A percentile compares a stretch with the other conserved stretches of the same genome.
Evolutionary conservation across 2,329 filamentous ascomycete genomes (phyloP).

Genomic region (Pyrenophora tritici-repentis): DNA sequence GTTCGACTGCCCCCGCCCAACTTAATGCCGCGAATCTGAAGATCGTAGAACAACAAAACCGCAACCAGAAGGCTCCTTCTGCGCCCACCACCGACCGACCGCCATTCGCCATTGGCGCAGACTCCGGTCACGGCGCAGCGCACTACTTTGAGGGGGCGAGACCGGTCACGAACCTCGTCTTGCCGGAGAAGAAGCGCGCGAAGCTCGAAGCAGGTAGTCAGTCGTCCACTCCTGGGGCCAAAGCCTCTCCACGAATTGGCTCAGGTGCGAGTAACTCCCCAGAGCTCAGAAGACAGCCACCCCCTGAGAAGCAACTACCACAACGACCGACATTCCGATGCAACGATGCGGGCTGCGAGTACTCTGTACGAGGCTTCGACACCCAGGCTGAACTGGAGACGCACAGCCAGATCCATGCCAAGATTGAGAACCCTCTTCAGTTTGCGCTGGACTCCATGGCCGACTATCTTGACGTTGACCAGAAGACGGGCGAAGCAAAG

Average conservation of each 20-base stretch:
- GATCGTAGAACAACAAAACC: slow-evolving; percentile 53
- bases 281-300: slow-evolving; percentile 53
- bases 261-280: slow-evolving; percentile 48
- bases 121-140: slow-evolving; percentile 62
- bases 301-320: slow-evolving; percentile 51
- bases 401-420: slow-evolving; percentile 60
- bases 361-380: slow-evolving; percentile 59
- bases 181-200: slow-evolving; percentile 62
- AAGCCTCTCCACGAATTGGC: slow-evolving; percentile 47
- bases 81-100: slow-evolving; percentile 58
- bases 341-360: slow-evolving; percentile 57
- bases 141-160: slow-evolving; percentile 58
- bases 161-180: slow-evolving; percentile 61
- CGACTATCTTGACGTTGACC: slow-evolving; percentile 56
- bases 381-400: slow-evolving; percentile 60
- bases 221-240: slow-evolving; percentile 49
- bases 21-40: slow-evolving; percentile 47
- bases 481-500: slow-evolving; percentile 48
- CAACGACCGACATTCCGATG: slow-evolving; percentile 59
- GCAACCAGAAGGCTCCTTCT: slow-evolving; percentile 55
- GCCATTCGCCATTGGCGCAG: slow-evolving; percentile 57
- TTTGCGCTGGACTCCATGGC: slow-evolving; percentile 61
- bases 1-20: slow-evolving; percentile 31
- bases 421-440: slow-evolving; percentile 60
- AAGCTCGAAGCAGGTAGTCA: slow-evolving; percentile 53